phyloP scores from a whole-genome alignment of 2,329 filamentous ascomycete species.

The Lomentospora prolificans region DNA sequence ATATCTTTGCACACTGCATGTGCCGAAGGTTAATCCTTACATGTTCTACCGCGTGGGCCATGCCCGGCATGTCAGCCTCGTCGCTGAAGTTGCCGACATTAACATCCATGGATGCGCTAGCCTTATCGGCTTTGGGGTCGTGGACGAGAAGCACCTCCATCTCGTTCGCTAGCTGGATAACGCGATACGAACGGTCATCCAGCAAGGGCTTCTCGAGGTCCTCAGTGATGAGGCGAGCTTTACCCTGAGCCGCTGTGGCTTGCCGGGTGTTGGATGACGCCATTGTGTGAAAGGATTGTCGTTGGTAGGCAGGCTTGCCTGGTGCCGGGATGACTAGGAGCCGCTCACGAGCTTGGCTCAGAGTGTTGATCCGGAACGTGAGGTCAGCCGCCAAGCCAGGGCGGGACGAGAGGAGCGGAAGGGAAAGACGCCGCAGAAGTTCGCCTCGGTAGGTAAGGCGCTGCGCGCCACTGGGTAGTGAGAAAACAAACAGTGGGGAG shows the following conservation, averaged over 20 bases:
- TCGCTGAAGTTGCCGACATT: slow-evolving; percentile 96
- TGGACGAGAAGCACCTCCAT: slow-evolving; percentile 89
- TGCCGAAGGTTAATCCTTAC: slow-evolving; percentile 27
- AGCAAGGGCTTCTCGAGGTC: slow-evolving; percentile 71
- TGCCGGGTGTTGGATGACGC: background rate
- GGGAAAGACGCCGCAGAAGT: background rate
- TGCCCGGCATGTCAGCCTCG: slow-evolving; percentile 79
- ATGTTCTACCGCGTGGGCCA: slow-evolving; percentile 95
- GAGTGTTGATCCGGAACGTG: background rate
- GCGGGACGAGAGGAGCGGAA: background rate
- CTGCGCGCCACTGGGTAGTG: background rate
- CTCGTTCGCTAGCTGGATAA: slow-evolving; percentile 75
- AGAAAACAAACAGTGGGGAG: background rate
- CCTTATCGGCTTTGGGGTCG: slow-evolving; percentile 92
- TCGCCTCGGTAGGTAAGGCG: background rate
- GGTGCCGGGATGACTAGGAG: background rate
- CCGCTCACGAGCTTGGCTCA: background rate
- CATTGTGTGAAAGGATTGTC: background rate
- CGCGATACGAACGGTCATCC: slow-evolving; percentile 79
- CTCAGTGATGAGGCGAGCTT: slow-evolving; percentile 44
- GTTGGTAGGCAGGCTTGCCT: background rate
- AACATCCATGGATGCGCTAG: slow-evolving; percentile 88
- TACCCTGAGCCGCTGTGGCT: background rate
- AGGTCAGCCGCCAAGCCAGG: background rate
- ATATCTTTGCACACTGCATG: background rate